phyloP scores from a whole-genome alignment of 1,284 basidiomycete species.

The Cutaneotrichosporon dermatis region DNA sequence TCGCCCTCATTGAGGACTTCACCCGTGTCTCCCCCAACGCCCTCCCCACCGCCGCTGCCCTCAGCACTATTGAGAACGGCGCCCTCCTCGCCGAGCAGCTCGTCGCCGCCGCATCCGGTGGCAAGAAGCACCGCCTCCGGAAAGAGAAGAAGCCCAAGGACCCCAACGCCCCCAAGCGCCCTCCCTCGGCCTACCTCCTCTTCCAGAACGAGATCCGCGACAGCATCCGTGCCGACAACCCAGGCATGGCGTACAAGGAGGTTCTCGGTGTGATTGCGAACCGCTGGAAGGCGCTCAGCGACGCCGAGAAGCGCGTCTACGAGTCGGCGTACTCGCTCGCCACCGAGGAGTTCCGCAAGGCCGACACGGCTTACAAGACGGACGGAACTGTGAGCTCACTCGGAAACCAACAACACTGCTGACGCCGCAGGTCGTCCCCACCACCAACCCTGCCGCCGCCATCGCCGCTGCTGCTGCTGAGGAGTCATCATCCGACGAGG shows the following conservation, averaged over 20 bases:
- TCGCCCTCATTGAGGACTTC: conserved; percentile 45
- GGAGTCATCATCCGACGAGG: background rate
- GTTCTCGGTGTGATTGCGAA: conserved; percentile 67
- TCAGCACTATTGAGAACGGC: conserved; percentile 19
- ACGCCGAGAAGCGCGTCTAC: conserved; percentile 66
- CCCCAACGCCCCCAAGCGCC: conserved; percentile 89
- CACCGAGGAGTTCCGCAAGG: conserved; percentile 24
- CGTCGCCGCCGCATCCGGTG: conserved; percentile 18
- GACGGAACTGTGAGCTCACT: conserved; percentile 4
- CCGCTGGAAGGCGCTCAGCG: conserved; percentile 66
- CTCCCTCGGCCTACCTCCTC: conserved; percentile 88
- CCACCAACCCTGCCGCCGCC: background rate
- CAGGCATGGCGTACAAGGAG: conserved; percentile 65
- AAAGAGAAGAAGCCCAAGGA: conserved; percentile 62
- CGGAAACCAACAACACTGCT: background rate
- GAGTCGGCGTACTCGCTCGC: conserved; percentile 29
- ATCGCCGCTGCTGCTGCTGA: conserved; percentile 7
- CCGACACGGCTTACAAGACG: conserved; percentile 29
- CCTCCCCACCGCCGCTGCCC: conserved; percentile 23
- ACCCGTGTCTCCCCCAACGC: conserved; percentile 37
- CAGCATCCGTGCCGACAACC: conserved; percentile 55
- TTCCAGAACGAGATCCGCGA: conserved; percentile 90
- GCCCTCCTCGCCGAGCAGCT: conserved; percentile 21
- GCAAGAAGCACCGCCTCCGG: conserved; percentile 31
- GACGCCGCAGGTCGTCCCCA: background rate